Evolutionary conservation across 805 yeast species (phyloP).

Genomic region (Candida adriatica): DNA sequence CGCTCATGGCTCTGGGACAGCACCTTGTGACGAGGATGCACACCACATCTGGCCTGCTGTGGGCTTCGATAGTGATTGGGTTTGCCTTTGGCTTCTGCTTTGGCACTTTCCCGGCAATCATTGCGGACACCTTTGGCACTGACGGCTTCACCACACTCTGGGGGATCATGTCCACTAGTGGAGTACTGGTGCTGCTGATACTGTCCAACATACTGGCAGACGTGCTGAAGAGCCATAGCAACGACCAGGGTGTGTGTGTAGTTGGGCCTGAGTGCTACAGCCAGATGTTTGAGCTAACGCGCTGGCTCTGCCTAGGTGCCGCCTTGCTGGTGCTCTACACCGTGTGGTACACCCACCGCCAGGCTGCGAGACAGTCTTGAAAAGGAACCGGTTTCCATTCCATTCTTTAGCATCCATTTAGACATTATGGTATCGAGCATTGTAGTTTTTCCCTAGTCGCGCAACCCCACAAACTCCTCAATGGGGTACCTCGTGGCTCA

Average conservation of each 20-base stretch:
- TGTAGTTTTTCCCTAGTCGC: too few relatives aligned
- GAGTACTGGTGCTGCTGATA: slow-evolving; percentile 44
- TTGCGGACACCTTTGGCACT: slow-evolving; percentile 69
- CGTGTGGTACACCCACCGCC: slow-evolving; percentile 14
- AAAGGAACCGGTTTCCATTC: too few relatives aligned
- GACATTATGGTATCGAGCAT: too few relatives aligned
- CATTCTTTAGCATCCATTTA: neutral
- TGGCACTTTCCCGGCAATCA: slow-evolving; percentile 70
- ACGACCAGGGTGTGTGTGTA: slow-evolving; percentile 35
- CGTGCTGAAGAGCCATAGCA: slow-evolving; percentile 41
- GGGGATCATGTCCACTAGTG: slow-evolving; percentile 73
- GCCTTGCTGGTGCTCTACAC: slow-evolving; percentile 9
- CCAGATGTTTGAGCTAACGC: slow-evolving; percentile 31
- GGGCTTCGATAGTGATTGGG: slow-evolving; percentile 53
- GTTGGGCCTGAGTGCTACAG: slow-evolving; percentile 43
- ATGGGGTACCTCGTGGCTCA: slow-evolving; percentile 4
- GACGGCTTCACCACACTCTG: slow-evolving; percentile 64
- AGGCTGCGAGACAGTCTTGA: slow-evolving; percentile 1
- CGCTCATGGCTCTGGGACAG: slow-evolving; percentile 32
- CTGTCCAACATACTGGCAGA: slow-evolving; percentile 51
- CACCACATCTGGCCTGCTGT: slow-evolving; percentile 35
- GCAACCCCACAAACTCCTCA: too few relatives aligned
- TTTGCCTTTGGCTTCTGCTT: slow-evolving; percentile 62
- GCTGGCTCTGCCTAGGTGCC: slow-evolving; percentile 9
- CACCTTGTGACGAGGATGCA: slow-evolving; percentile 27